These are phyloP conservation scores for Melaleuca quinquenervia DNA, from an alignment of 345 rosid species.

Conservation along the genomic window DNA sequence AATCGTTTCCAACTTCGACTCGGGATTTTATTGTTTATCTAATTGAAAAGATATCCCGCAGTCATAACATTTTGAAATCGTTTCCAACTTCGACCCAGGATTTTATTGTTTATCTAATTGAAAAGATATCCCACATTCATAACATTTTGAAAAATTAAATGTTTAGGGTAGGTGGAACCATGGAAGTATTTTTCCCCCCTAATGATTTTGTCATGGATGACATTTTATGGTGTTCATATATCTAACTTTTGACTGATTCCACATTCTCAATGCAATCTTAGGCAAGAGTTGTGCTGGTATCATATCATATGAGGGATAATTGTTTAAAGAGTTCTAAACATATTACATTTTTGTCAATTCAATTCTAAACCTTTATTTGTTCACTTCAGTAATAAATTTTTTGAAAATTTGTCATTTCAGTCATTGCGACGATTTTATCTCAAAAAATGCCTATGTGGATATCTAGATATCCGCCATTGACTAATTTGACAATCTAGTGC, in stretches of 20 bases:
- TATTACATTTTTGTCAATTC: no score
- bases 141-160: neutral
- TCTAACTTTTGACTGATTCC: neutral
- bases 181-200: accelerated
- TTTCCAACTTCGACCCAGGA: neutral
- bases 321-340: no score
- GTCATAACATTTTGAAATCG: neutral
- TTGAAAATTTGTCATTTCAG: no score
- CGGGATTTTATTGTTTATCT: accelerated
- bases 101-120: no score
- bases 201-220: neutral
- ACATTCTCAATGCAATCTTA: neutral
- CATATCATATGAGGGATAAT: no score
- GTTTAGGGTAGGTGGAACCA: neutral
- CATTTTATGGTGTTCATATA: neutral
- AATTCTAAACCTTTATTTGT: no score
- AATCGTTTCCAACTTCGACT: neutral
- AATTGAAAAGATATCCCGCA: neutral
- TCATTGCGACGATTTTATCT: no score
- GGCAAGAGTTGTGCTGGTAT: no score
- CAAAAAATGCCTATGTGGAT: no score
- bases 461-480: neutral
- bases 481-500: neutral
- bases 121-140: no score
- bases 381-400: no score